Evolutionary conservation across 1,284 basidiomycete genomes (phyloP).

Genomic region (Cystobasidiaceae sp.): DNA sequence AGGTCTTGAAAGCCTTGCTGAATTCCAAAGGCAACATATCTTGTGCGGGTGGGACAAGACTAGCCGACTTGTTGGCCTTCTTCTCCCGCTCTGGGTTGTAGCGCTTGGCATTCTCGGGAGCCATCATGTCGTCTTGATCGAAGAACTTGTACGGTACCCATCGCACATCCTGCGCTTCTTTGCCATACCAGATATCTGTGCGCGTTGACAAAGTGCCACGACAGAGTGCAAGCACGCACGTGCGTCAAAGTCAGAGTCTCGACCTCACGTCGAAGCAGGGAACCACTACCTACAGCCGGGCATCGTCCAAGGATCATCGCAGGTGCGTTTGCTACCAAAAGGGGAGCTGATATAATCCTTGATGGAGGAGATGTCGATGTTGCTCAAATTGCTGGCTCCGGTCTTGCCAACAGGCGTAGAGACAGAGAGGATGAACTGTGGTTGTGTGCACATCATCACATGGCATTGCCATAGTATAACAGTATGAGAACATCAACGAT

Average conservation of each 20-base stretch:
- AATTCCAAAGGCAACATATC: background rate
- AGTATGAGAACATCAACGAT: too few relatives aligned
- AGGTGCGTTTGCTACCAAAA: background rate
- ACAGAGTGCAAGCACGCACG: too few relatives aligned
- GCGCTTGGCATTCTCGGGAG: background rate
- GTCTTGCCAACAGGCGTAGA: background rate
- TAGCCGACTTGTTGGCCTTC: background rate
- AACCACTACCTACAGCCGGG: constrained; percentile 14
- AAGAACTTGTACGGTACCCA: constrained; percentile 23
- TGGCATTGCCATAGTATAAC: too few relatives aligned
- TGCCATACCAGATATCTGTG: constrained; percentile 29
- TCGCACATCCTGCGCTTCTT: constrained; percentile 15
- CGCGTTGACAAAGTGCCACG: background rate
- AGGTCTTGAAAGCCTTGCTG: constrained; percentile 21
- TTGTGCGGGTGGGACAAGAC: background rate
- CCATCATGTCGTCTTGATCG: background rate
- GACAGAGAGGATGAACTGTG: background rate
- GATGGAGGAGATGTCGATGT: background rate
- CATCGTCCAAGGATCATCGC: constrained; percentile 16
- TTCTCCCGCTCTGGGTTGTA: constrained; percentile 3
- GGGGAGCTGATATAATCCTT: background rate
- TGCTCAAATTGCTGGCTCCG: background rate
- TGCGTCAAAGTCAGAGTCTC: too few relatives aligned
- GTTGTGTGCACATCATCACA: too few relatives aligned
- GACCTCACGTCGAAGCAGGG: too few relatives aligned